Evolutionary conservation across 208 protist genomes (phyloP).

Genomic region (Trypanosoma rangeli): DNA sequence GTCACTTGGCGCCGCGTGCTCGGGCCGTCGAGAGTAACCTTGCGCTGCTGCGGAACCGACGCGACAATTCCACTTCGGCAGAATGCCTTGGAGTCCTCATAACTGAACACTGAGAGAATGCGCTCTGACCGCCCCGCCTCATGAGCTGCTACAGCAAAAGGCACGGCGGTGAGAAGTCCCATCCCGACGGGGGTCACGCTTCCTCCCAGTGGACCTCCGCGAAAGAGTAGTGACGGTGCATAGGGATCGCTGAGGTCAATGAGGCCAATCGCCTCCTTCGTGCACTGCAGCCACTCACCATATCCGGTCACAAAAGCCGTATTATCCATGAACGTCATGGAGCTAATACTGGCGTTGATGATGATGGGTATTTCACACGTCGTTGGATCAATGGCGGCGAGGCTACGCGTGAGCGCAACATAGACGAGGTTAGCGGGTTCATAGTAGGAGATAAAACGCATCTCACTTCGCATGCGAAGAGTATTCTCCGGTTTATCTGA

Average conservation of each 20-base stretch:
- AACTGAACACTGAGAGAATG: slow-evolving; percentile 73
- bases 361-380: slow-evolving; percentile 44
- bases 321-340: slow-evolving; percentile 66
- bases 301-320: slow-evolving; percentile 72
- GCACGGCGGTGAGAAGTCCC: slow-evolving; percentile 52
- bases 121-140: slow-evolving; percentile 38
- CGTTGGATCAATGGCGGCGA: slow-evolving; percentile 55
- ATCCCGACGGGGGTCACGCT: slow-evolving; percentile 49
- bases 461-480: slow-evolving; percentile 64
- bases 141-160: slow-evolving; percentile 65
- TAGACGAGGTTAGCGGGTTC: slow-evolving; percentile 59
- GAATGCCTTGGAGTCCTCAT: slow-evolving; percentile 50
- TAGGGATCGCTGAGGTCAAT: slow-evolving; percentile 64
- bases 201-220: slow-evolving; percentile 36
- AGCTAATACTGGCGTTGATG: slow-evolving; percentile 51
- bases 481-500: slow-evolving; percentile 62
- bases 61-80: slow-evolving; percentile 2
- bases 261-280: slow-evolving; percentile 56
- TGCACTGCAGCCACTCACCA: slow-evolving; percentile 43
- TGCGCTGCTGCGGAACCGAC: slow-evolving; percentile 39
- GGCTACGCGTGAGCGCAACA: slow-evolving; percentile 53
- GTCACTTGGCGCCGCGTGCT: not conserved
- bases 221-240: slow-evolving; percentile 57
- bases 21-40: slow-evolving; percentile 32
- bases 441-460: slow-evolving; percentile 71